phyloP scores from a whole-genome alignment of 2,329 filamentous ascomycete genomes.

The Neofusicoccum umdonicola region DNA sequence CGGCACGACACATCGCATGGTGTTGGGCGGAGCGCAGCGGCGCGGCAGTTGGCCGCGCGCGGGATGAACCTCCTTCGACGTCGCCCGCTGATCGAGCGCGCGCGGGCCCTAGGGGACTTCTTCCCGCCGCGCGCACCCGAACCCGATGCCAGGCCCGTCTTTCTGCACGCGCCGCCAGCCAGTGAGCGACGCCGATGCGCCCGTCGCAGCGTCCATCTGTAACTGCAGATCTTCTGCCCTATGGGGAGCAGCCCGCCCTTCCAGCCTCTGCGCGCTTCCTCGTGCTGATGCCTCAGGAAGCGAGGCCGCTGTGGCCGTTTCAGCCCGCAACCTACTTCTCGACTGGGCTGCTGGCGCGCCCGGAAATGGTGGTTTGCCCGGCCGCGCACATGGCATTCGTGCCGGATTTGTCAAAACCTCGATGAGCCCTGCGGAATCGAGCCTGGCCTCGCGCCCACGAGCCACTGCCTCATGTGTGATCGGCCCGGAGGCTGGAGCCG shows the following conservation, averaged over 20 bases:
- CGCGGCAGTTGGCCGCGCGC: constrained; percentile 8
- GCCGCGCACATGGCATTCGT: not conserved
- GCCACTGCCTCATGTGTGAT: constrained; percentile 3
- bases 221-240: constrained; percentile 10
- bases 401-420: constrained; percentile 8
- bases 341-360: constrained; percentile 4
- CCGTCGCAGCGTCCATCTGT: constrained; percentile 9
- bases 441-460: not conserved
- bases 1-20: constrained; percentile 2
- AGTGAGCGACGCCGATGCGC: not conserved
- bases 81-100: constrained; percentile 4
- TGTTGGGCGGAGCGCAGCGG: not conserved
- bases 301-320: constrained; percentile 8
- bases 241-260: not conserved
- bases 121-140: not conserved
- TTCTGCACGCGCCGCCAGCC: constrained; percentile 10
- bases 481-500: constrained; percentile 8
- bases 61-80: not conserved
- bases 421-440: not conserved
- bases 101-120: not conserved
- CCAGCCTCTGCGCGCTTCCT: not conserved
- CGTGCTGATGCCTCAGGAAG: constrained; percentile 13
- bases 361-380: not conserved
- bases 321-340: constrained; percentile 14
- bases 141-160: not conserved